Evolutionary conservation across 2,329 filamentous ascomycete genomes (phyloP).

Genomic region (Fusarium tanahbumbuense): DNA sequence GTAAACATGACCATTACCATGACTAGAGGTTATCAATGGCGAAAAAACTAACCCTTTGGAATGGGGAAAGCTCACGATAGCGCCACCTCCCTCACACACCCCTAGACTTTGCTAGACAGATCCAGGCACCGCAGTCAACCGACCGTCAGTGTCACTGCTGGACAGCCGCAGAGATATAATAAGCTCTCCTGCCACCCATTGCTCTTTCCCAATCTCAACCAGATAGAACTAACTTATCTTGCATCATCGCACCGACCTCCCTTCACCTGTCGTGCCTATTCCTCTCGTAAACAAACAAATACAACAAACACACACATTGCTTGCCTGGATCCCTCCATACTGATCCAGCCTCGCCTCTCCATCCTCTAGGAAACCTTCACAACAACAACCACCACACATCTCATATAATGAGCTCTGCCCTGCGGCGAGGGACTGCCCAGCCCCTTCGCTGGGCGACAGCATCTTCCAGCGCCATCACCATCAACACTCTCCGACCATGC

Average conservation of each 20-base stretch:
- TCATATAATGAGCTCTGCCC: constrained; percentile 44
- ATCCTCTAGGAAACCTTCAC: constrained; percentile 11
- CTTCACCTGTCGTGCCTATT: not conserved
- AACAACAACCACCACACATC: constrained; percentile 14
- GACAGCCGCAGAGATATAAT: constrained; percentile 22
- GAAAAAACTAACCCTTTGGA: constrained; percentile 15
- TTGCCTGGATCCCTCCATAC: constrained; percentile 34
- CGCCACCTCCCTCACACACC: constrained; percentile 37
- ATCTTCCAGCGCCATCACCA: constrained; percentile 30
- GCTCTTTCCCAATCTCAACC: constrained; percentile 9
- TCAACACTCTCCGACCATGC: constrained; percentile 39
- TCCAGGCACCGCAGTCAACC: constrained; percentile 28
- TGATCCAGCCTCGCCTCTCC: constrained; percentile 24
- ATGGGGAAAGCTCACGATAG: constrained; percentile 41
- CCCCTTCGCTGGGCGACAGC: constrained; percentile 43
- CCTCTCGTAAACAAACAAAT: constrained; percentile 27
- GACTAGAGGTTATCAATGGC: constrained; percentile 29
- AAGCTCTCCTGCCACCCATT: constrained; percentile 36
- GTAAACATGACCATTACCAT: constrained; percentile 17
- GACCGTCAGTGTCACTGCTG: constrained; percentile 18
- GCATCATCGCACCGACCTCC: constrained; percentile 20
- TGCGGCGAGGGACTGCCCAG: constrained; percentile 44
- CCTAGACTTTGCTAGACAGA: constrained; percentile 20
- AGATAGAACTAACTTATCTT: constrained; percentile 38
- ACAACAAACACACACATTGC: not conserved